Percentiles rank a stretch among this genome's conserved stretches.
Conservation (phyloP, 148 eudicot species). For the Fagopyrum esculentum region DNA sequence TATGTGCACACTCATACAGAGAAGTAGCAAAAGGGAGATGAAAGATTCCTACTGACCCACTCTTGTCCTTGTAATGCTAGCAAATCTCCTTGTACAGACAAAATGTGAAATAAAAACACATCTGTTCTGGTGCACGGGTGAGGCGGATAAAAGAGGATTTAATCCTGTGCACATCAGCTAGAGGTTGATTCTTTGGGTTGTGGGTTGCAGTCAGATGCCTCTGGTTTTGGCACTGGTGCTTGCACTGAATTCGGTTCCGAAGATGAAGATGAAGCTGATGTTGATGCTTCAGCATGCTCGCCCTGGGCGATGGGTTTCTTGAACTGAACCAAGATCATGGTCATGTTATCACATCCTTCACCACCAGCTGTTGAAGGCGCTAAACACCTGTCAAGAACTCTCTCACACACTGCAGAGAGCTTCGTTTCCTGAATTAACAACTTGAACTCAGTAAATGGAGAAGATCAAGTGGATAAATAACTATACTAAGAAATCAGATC, state of each 20-base stretch:
- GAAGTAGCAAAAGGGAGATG: slow-evolving; percentile 7
- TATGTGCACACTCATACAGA: slow-evolving; percentile 6
- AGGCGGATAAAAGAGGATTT: neutral
- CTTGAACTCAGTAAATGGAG: neutral
- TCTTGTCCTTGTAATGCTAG: neutral
- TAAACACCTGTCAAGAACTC: slow-evolving; percentile 67
- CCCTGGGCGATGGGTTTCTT: slow-evolving; percentile 34
- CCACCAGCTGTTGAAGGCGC: slow-evolving; percentile 95
- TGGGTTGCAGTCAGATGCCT: neutral
- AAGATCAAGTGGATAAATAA: no score
- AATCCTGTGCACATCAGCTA: slow-evolving; percentile 3
- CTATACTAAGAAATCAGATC: neutral
- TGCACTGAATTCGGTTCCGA: neutral
- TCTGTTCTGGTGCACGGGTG: neutral
- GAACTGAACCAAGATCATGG: slow-evolving; percentile 87
- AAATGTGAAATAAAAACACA: neutral
- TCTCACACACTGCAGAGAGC: slow-evolving; percentile 80
- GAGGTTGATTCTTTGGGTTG: neutral
- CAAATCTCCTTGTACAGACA: neutral
- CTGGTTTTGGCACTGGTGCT: neutral
- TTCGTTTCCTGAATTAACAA: slow-evolving; percentile 61
- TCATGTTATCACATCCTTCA: slow-evolving; percentile 99
- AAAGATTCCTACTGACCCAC: slow-evolving; percentile 1
- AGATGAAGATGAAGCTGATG: neutral
- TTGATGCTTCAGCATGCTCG: slow-evolving; percentile 10